Conservation (phyloP, 495 filamentous ascomycete species). For the Lindgomyces ingoldianus region DNA sequence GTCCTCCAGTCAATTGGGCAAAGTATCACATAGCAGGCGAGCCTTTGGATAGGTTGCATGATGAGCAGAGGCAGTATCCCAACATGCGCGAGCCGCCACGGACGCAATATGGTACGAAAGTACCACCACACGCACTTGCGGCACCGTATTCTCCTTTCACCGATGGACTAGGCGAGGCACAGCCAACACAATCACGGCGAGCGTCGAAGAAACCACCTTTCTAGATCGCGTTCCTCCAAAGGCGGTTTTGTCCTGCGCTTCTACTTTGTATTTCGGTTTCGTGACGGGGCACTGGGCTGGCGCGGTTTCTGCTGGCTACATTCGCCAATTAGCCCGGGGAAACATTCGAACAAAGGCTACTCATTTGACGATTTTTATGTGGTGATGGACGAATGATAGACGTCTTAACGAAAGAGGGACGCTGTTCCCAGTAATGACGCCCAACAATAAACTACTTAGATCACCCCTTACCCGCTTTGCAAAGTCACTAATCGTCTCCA, state of each 20-base stretch:
- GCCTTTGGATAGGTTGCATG: constrained; percentile 77
- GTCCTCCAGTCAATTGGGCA: constrained; percentile 85
- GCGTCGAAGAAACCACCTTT: constrained; percentile 24
- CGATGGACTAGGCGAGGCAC: constrained; percentile 29
- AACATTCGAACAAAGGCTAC: constrained; percentile 1
- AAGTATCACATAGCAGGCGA: constrained; percentile 84
- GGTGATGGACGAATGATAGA: constrained; percentile 7
- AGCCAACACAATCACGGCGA: constrained; percentile 36
- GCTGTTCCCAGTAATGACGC: neutral
- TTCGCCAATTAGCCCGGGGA: too few species aligned
- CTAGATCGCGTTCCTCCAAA: neutral
- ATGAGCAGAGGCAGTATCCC: constrained; percentile 61
- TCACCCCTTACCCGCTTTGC: too few species aligned
- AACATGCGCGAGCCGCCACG: constrained; percentile 51
- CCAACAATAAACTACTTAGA: neutral
- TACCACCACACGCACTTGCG: constrained; percentile 62
- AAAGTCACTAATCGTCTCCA: too few species aligned
- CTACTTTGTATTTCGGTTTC: too few species aligned
- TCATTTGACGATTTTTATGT: constrained; percentile 15
- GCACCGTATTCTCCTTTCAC: constrained; percentile 71
- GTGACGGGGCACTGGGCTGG: too few species aligned
- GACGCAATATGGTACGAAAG: constrained; percentile 41
- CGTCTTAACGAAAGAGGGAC: constrained; percentile 3
- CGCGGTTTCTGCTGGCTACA: too few species aligned
- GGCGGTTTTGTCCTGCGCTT: too few species aligned